Base-by-base conservation (phyloP, 225 moss, liverwort and hornwort genomes). In the Marchantia paleacea region DNA sequence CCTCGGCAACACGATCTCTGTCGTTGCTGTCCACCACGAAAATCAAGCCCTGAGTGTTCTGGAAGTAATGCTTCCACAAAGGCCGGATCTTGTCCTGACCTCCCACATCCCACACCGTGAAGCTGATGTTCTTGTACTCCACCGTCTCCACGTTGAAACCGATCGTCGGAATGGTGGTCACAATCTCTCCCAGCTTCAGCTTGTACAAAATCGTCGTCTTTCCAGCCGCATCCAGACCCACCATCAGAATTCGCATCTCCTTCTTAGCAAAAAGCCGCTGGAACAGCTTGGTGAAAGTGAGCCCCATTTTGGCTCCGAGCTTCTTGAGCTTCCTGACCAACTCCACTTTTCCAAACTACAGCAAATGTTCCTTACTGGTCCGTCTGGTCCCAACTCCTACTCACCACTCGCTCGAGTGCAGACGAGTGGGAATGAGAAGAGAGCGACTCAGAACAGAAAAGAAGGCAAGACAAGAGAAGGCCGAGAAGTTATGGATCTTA, bases 221-320 rank as follows among this genome's bases (percentile, higher is more conserved):
- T 89, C 94, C 96, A 73, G 92, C 94, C 79, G 94, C 94, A 87
- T 97, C 94, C 90, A 97, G 96, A 89, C 96, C 94, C 53, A 97
- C 94, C 96, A 97, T 97, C 55, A 94, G 87, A 83, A 97, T 97
- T 80, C 96, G 90, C 96, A 97, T 97, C 92, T 97, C 94, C 89
- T 91, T 93, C 93, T 92, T 94, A 74, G 93, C 90, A 79, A 94
- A 94, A 14, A 92, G 90, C 68, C 90, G 90, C 90, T 91, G 89
- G 84, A 97, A 91, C 73, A 97, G 87, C 90, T 94, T 97, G 22
- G 93, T 94, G 86, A 97, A 97, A 9, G 93, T 93, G 85, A 93
- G 93, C 92, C 94, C 96, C 96, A 97, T 97, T 86, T 84, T 84
- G 90, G 58, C 81, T 22, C 84, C 52, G 7, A 24, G 5, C 47